A percentile compares a stretch with the other conserved stretches of the same genome.
Evolutionary conservation across 176 grass and related monocot species (phyloP).

Genomic region (bread wheat (Triticum aestivum)): DNA sequence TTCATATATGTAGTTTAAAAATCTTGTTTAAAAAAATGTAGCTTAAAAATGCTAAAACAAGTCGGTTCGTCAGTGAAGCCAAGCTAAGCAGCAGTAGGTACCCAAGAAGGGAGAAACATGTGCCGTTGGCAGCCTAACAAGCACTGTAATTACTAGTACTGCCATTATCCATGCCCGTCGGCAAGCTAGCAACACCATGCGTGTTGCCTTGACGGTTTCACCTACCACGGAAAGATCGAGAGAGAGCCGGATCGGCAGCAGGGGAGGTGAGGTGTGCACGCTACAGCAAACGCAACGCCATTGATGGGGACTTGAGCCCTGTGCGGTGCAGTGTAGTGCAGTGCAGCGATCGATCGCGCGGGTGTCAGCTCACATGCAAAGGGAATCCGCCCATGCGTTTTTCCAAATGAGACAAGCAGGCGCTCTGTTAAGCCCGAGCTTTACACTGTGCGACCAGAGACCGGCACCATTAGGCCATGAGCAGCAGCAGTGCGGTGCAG

Average conservation of each 20-base stretch:
- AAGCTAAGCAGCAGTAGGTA: not conserved
- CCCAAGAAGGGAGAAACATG: not conserved
- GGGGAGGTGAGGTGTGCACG: not conserved
- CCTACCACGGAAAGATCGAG: not conserved
- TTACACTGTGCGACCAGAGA: conserved; percentile 29
- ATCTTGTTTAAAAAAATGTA: too few species aligned
- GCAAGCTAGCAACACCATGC: not conserved
- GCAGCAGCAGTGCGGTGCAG: not conserved
- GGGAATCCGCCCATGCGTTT: conserved; percentile 25
- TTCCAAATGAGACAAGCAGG: conserved; percentile 40
- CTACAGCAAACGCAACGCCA: not conserved
- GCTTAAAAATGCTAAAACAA: not conserved
- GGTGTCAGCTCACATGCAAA: conserved; percentile 32
- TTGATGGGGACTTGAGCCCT: not conserved
- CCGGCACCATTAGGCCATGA: not conserved
- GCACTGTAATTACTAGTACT: not conserved
- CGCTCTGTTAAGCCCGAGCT: conserved; percentile 34
- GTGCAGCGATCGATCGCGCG: not conserved
- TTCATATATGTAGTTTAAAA: not conserved
- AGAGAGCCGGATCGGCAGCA: not conserved
- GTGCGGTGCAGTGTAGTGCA: not conserved
- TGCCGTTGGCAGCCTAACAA: not conserved
- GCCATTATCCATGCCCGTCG: not conserved
- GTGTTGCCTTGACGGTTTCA: not conserved
- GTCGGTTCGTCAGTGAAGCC: too few species aligned